Conservation (phyloP, 768 basidiomycete genomes). For the Psilocybe azurescens region DNA sequence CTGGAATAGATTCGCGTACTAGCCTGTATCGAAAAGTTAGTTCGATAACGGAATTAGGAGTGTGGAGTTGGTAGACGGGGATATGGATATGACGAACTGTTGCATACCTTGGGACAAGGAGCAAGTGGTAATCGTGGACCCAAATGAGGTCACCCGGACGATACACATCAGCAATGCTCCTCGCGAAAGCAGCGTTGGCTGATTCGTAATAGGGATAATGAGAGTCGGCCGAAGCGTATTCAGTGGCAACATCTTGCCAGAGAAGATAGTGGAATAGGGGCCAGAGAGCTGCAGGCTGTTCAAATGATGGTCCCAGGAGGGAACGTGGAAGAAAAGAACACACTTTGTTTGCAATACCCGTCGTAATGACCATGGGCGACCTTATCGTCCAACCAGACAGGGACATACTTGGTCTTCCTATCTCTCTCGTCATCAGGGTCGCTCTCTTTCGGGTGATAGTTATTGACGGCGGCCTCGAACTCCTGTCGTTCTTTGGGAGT, state of each 20-base stretch:
- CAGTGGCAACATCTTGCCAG: slow-evolving; percentile 95
- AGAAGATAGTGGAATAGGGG: slow-evolving; percentile 98
- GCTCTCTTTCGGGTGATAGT: slow-evolving; percentile 64
- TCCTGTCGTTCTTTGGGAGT: slow-evolving; percentile 65
- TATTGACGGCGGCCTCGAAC: slow-evolving; percentile 67
- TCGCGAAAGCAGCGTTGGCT: slow-evolving; percentile 87
- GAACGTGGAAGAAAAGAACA: slow-evolving; percentile 7
- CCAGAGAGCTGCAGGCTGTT: slow-evolving; percentile 75
- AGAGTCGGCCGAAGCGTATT: slow-evolving; percentile 84
- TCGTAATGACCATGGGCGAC: slow-evolving; percentile 95
- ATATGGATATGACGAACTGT: neutral
- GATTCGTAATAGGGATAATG: slow-evolving; percentile 82
- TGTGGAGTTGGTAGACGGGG: slow-evolving; percentile 9
- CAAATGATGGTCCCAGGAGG: neutral
- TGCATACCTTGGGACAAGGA: slow-evolving; percentile 75
- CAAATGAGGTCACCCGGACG: slow-evolving; percentile 90
- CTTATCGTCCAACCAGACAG: slow-evolving; percentile 91
- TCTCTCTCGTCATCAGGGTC: slow-evolving; percentile 58
- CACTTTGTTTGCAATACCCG: slow-evolving; percentile 98
- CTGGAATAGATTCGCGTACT: slow-evolving; percentile 71
- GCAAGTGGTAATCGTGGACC: slow-evolving; percentile 96
- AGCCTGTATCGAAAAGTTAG: slow-evolving; percentile 44
- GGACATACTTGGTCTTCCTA: slow-evolving; percentile 75
- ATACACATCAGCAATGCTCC: slow-evolving; percentile 74
- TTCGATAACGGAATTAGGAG: slow-evolving; percentile 8